These are phyloP conservation scores for Pascua guehoae DNA, from an alignment of 1,284 basidiomycete species.

Conservation along the genomic window DNA sequence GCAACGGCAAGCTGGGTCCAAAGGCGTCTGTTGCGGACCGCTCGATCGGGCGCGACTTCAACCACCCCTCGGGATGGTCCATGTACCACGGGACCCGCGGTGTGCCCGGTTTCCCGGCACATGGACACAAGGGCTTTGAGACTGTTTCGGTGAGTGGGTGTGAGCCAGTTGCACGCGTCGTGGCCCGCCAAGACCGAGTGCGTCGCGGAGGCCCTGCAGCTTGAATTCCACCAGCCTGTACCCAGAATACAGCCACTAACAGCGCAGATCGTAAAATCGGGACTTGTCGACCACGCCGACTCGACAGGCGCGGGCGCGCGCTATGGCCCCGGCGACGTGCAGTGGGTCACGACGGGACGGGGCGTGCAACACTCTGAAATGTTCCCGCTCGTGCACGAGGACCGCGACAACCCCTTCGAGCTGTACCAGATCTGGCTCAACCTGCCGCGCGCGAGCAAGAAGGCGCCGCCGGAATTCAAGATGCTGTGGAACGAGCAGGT, in stretches of 20 bases:
- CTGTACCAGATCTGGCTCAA: conserved; percentile 21
- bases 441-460: conserved; percentile 13
- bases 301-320: conserved; percentile 15
- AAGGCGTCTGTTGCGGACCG: conserved; percentile 8
- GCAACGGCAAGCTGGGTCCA: conserved; percentile 7
- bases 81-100: conserved; percentile 12
- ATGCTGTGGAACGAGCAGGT: conserved; percentile 17
- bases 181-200: too few relatives aligned
- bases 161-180: too few relatives aligned
- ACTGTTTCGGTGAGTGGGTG: conserved; percentile 2
- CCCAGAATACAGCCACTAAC: too few relatives aligned
- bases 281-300: conserved; percentile 19
- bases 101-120: conserved; percentile 14
- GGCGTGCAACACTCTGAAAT: conserved; percentile 74
- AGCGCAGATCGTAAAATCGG: conserved; percentile 4
- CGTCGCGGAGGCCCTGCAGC: too few relatives aligned
- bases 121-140: conserved; percentile 17
- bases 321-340: conserved; percentile 67
- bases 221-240: too few relatives aligned
- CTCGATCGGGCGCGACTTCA: conserved; percentile 14
- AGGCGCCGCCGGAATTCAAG: conserved; percentile 10
- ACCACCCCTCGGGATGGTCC: conserved; percentile 14
- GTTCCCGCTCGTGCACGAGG: conserved; percentile 36
- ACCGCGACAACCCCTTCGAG: conserved; percentile 6
- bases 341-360: conserved; percentile 86